Evolutionary conservation across 2,329 filamentous ascomycete species (phyloP).

Genomic region (Teratosphaeria pseudoeucalypti): DNA sequence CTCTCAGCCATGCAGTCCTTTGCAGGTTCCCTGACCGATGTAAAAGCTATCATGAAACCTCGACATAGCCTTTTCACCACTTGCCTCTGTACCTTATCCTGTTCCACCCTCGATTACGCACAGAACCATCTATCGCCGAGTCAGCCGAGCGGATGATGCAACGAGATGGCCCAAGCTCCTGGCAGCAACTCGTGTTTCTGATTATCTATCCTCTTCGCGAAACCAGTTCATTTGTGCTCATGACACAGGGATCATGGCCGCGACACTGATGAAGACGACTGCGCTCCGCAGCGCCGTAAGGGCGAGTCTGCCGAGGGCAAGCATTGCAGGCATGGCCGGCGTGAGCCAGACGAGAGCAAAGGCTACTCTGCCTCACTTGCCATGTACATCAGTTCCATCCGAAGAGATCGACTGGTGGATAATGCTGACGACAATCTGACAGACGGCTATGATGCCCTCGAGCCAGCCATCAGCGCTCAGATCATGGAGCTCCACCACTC

Average conservation of each 20-base stretch:
- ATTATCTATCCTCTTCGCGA: not conserved
- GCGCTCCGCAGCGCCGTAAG: constrained; percentile 63
- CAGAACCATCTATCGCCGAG: not conserved
- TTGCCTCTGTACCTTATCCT: too few species aligned
- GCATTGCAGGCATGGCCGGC: constrained; percentile 55
- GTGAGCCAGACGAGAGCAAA: constrained; percentile 75
- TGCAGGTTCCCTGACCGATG: too few species aligned
- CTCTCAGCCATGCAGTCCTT: too few species aligned
- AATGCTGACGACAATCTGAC: not conserved
- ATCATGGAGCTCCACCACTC: constrained; percentile 96
- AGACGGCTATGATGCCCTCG: constrained; percentile 97
- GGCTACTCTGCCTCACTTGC: constrained; percentile 83
- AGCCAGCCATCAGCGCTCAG: constrained; percentile 70
- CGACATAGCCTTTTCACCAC: too few species aligned
- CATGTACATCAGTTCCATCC: constrained; percentile 41
- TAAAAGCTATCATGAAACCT: too few species aligned
- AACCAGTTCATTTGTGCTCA: not conserved
- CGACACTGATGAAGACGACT: constrained; percentile 62
- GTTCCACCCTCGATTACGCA: not conserved
- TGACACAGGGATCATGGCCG: constrained; percentile 51
- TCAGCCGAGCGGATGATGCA: not conserved
- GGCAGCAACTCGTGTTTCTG: not conserved
- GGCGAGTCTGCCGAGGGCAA: constrained; percentile 49
- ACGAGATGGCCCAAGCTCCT: not conserved
- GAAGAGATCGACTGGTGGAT: not conserved